Evolutionary conservation across 495 filamentous ascomycete genomes (phyloP), one percentile per base, ranked within the genome.

Genomic region (Penicillium fimorum): DNA sequence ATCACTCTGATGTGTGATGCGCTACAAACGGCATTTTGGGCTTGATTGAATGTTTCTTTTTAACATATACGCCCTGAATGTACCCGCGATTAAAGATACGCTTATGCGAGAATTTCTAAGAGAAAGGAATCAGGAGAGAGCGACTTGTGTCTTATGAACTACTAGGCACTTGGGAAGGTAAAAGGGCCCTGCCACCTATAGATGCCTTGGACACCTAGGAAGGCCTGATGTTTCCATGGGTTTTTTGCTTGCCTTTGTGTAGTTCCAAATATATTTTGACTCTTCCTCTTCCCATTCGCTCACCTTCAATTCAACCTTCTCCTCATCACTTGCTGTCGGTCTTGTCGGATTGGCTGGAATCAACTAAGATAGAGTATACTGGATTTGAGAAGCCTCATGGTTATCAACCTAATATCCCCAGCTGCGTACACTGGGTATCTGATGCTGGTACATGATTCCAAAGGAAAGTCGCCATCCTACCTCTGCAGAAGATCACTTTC

Each of bases 1-100:
- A 82, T 84, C 60, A 79, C 75, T 0, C 62, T 76, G 58, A 80
- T 83, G 72, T 81, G 79, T 60, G 79, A 82, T 52, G 65, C 75
- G 6, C 58, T 83, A 59, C 73, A 72, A 46, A 69, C 70, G 66
- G 80, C 59, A 35, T 84, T 76, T 50, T 73, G 64, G 68, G 49
- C 13, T n/a, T 64, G 47, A 58, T 53, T 18, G 17, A 13, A 25
- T 30, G 13, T 18, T 45, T 4, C 18, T 43, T 25, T 45, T 4
- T 20, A 43, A 53, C 24, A 53, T 45, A 53, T 13, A 27, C 12
- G 15, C 29, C 25, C 4, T 25, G 24, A 7, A 46, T 37, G 46
- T 17, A 44, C 9, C 44, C 4, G 4, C 5, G 3, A 2, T 15
- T 24, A 10, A 10, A 43, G 2, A 7, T 40, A 7, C 4, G 7